These are phyloP conservation scores for Garcia nutans DNA, from an alignment of 345 rosid species.

Conservation along the genomic window DNA sequence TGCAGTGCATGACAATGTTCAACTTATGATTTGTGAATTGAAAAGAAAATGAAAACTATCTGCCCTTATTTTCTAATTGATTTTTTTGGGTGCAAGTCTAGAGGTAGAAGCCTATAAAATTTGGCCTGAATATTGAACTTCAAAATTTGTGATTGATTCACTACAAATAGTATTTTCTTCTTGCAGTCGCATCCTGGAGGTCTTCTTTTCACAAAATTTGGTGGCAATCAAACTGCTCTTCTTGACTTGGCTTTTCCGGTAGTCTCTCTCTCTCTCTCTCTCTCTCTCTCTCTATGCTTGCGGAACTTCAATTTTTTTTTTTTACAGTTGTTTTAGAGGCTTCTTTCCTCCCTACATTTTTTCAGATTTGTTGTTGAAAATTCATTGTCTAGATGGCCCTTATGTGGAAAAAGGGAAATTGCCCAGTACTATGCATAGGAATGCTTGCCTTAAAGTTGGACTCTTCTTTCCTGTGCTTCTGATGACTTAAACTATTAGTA, in stretches of 20 bases:
- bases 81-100: neutral
- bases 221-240: conserved; percentile 80
- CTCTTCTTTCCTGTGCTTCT: neutral
- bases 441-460: neutral
- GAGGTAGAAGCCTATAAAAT: neutral
- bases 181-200: conserved; percentile 92
- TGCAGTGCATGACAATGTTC: neutral
- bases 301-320: neutral
- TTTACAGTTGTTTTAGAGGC: neutral
- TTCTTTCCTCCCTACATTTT: neutral
- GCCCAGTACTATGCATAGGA: neutral
- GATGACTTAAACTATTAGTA: neutral
- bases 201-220: conserved; percentile 77
- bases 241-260: conserved; percentile 92
- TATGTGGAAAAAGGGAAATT: neutral
- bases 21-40: neutral
- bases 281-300: neutral
- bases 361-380: neutral
- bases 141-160: conserved; percentile 6
- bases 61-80: neutral
- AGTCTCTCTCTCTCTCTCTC: conserved; percentile 21
- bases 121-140: neutral
- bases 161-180: conserved; percentile 15
- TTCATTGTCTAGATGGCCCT: neutral
- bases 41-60: no score